These are phyloP conservation scores for Comarum palustre DNA, from an alignment of 306 rosid genomes.

Conservation along the genomic window DNA sequence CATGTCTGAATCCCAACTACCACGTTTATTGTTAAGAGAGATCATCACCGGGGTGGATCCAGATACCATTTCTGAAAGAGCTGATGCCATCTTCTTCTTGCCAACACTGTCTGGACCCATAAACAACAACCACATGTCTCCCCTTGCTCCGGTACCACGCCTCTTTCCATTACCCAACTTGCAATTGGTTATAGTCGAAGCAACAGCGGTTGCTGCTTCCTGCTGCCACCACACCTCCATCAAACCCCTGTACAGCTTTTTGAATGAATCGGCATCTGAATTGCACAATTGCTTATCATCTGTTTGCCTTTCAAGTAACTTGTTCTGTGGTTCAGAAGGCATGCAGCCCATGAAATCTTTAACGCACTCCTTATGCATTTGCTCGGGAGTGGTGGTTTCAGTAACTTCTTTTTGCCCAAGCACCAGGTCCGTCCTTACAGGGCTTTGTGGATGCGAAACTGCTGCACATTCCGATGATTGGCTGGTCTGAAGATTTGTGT, in stretches of 20 bases:
- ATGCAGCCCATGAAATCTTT: conserved; percentile 67
- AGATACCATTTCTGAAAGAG: conserved; percentile 76
- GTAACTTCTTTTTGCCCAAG: conserved; percentile 62
- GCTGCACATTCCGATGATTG: conserved; percentile 40
- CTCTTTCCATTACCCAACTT: conserved; percentile 68
- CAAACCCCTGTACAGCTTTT: conserved; percentile 67
- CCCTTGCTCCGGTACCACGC: conserved; percentile 49
- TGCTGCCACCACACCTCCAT: conserved; percentile 98
- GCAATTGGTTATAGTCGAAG: conserved; percentile 72
- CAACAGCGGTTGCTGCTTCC: conserved; percentile 85
- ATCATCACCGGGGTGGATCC: conserved; percentile 64
- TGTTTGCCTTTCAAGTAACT: conserved; percentile 42
- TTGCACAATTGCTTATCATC: conserved; percentile 41
- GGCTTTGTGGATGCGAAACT: conserved; percentile 41
- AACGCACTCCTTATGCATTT: conserved; percentile 42
- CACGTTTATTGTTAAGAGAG: conserved; percentile 50
- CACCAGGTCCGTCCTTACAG: conserved; percentile 67
- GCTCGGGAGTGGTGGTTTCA: conserved; percentile 33
- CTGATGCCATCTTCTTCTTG: conserved; percentile 89
- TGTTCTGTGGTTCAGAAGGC: conserved; percentile 68
- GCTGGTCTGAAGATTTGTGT: conserved; percentile 36
- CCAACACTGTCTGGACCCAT: conserved; percentile 86
- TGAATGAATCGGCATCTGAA: conserved; percentile 69
- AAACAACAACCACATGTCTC: conserved; percentile 85
- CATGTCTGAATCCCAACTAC: conserved; percentile 53